Evolutionary conservation across 768 basidiomycete genomes (phyloP), one percentile per base, ranked within the genome.

Genomic region (Auricularia sp.): DNA sequence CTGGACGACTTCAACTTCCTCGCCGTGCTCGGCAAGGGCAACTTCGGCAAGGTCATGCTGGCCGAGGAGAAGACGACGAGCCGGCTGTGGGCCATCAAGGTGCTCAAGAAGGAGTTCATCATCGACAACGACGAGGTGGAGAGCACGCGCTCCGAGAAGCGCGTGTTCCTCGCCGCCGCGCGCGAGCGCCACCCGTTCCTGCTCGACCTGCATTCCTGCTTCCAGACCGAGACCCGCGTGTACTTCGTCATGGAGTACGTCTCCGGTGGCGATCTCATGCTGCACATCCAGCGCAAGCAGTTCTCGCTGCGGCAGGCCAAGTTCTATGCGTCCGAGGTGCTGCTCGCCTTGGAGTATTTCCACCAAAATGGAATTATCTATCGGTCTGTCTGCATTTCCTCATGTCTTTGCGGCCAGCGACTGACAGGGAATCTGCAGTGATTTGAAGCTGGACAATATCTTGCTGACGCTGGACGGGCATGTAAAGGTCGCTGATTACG

Each of bases 231-330:
- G 76, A 98, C 97, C 3, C 89, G 97, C 23, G 89, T 99, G 62
- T 99, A 99, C 80, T 98, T 99, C 73, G 97, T 98, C 70, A 98
- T 99, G 97, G 97, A 98, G 77, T 99, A 98, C 76, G 90, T 99
- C 67, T 94, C 93, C 71, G 97, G 97, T 66, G 97, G 97, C 69
- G 97, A 99, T 79, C 83, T 99, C 66, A 98, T 99, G 97, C 81
- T 98, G 68, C 97, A 99, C 76, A 98, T 99, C 71, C 97, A 99
- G 74, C 87, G 96, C 73, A 95, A 96, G 77, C 97, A 99, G 71
- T 99, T 99, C 77, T 98, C 96, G 56, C 85, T 98, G 18, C 89
- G 95, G 47, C 94, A 98, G 82, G 97, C 97, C 64, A 98, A 98
- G 75, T 98, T 97, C 75, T 99, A 99, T 74, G 97, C 97, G 3